Base-by-base conservation (phyloP, 2,329 filamentous ascomycete genomes). In the Colletotrichum sp. region DNA sequence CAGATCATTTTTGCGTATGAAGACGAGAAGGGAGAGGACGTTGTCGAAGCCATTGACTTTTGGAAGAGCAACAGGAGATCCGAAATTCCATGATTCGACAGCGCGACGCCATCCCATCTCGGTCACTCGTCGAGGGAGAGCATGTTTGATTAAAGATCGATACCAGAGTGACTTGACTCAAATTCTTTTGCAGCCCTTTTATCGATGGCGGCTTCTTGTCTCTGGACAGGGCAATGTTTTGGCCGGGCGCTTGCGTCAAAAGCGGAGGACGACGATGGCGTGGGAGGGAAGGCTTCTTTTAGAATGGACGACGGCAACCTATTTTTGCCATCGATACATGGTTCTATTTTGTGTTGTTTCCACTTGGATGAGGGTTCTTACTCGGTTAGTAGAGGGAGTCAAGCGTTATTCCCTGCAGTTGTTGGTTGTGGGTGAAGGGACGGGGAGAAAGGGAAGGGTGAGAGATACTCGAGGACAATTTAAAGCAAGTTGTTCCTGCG, bases 1-100 rank as follows among this genome's bases (percentile, higher is more conserved):
- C 55, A 99, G 97, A 98, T 99, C 80, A 87, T 99, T 68, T 98
- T 98, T 85, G 96, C 97, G 65, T 98, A 98, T 83, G 97, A 99
- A 88, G 96, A 98, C 82, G 97, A 99, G 84, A 89, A 92, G 78
- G 96, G 97, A 79, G 95, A 97, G 83, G 97, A 99, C 83, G 93
- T 98, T 68, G 94, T 99, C 78, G 96, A 97, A 80, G 96, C 95
- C 77, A 92, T 99, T 82, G 97, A 99, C 87, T 99, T 99, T 88
- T 99, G 96, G 96, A 95, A 93, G 87, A 93, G 88, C 79, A 91
- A 88, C 80, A 85, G 89, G 75, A 88, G 87, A 77, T 90, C 89
- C 5, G 88, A 88, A 58, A 70, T 83, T 71, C 79, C 82, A 62
- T 78, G 80, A 60, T 62, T 66, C 38, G 52, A 66, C 26, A 38